Evolutionary conservation across 148 eudicot genomes (phyloP), one percentile per base, ranked within the genome.

Genomic region (Mesembryanthemum crystallinum): DNA sequence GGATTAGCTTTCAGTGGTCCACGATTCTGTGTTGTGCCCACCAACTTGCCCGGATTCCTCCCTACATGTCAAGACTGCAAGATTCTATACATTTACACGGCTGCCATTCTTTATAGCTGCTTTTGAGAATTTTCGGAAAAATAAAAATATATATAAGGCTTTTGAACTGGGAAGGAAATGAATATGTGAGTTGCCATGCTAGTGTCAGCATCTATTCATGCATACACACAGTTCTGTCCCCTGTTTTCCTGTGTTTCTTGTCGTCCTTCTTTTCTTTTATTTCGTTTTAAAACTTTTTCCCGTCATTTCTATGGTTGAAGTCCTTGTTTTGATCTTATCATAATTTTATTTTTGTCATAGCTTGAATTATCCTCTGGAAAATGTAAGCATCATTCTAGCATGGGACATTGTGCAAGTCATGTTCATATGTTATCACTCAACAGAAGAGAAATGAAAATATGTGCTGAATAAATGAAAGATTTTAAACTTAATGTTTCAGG

Each of bases 1-100:
- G 47, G 73, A 78, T 59, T 17, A 69, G 29, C 37, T 15, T 28
- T 45, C 13, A 29, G n/a, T 28, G 35, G 55, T 52, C 58, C 30
- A 39, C 55, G 81, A 81, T 86, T 83, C 85, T 81, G 74, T 64
- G 75, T 58, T 21, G 79, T 58, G 63, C 77, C 87, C 82, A 82
- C 82, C 78, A 82, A 87, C 82, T 82, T 75, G 87, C 37, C 83
- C 54, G 58, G 77, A 77, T 82, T 82, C 83, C 73, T 82, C 62
- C 73, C 70, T 18, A 74, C 64, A 73, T 57, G 63, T 67, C 62
- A 32, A 51, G 55, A 25, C 69, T 62, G 60, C 54, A 63, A 72
- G 66, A 78, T 78, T 78, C 81, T 63, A 15, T 77, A 61, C 74
- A 35, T 49, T 29, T 45, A 58, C 57, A 43, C 25, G 62, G 58